phyloP scores from a whole-genome alignment of 2,329 filamentous ascomycete genomes.

The Penicillium sp. region DNA sequence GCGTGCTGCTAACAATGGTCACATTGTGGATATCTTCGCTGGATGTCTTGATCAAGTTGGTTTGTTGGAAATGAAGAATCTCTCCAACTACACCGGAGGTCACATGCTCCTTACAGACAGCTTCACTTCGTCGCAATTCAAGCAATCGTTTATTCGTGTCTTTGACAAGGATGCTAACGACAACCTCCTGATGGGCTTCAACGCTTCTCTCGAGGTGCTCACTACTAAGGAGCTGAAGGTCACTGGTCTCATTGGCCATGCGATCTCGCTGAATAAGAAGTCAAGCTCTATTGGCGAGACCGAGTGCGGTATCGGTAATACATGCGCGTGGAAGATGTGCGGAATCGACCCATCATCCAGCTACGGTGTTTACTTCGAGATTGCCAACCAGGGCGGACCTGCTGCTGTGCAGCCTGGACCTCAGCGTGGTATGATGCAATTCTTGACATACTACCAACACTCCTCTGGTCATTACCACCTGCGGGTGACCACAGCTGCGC shows the following conservation, averaged over 20 bases:
- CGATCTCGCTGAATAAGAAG: constrained; percentile 96
- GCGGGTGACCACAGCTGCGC: constrained; percentile 88
- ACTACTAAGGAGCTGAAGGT: constrained; percentile 99
- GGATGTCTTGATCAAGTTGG: constrained; percentile 97
- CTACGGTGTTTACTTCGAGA: constrained; percentile 97
- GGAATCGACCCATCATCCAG: constrained; percentile 92
- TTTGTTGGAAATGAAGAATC: constrained; percentile 94
- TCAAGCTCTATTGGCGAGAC: constrained; percentile 96
- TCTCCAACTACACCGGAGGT: constrained; percentile 93
- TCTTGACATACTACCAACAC: constrained; percentile 98
- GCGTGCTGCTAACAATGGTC: constrained; percentile 91
- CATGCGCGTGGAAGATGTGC: constrained; percentile 99
- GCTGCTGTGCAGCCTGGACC: constrained; percentile 81
- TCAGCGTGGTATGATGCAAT: constrained; percentile 95
- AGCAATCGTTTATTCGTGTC: constrained; percentile 93
- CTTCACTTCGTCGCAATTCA: constrained; percentile 99
- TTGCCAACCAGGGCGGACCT: constrained; percentile 88
- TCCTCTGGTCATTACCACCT: constrained; percentile 95
- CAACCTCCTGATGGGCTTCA: constrained; percentile 97
- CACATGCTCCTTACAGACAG: constrained; percentile 99
- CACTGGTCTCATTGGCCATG: constrained; percentile 94
- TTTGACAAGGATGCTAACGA: constrained; percentile 97
- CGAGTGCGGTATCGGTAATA: constrained; percentile 97
- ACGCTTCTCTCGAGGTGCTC: constrained; percentile 89
- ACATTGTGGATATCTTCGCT: constrained; percentile 96